Evolutionary conservation across 257 asterid species (phyloP).

Genomic region (Solanum boliviense): DNA sequence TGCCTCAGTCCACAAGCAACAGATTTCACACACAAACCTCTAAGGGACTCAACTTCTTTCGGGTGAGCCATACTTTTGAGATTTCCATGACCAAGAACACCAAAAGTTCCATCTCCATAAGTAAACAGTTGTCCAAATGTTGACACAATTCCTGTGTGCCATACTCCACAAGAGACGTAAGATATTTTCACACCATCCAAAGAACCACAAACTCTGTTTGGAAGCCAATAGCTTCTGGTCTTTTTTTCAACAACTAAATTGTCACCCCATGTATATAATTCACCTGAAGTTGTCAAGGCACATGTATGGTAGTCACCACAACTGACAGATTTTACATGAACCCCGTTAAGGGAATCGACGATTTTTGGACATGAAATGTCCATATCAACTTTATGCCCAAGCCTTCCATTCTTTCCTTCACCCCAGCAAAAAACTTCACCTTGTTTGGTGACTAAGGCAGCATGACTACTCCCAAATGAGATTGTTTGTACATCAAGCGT

Average conservation of each 20-base stretch:
- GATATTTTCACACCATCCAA: slow-evolving; percentile 21
- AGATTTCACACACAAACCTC: slow-evolving; percentile 21
- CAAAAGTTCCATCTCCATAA: slow-evolving; percentile 41
- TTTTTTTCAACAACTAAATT: slow-evolving; percentile 1
- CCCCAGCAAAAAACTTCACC: slow-evolving; percentile 47
- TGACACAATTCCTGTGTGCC: slow-evolving; percentile 40
- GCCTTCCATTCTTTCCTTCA: slow-evolving; percentile 35
- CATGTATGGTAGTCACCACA: slow-evolving; percentile 36
- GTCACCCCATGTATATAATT: slow-evolving; percentile 36
- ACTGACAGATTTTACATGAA: slow-evolving; percentile 16
- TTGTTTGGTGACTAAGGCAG: slow-evolving; percentile 32
- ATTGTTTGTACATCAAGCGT: slow-evolving; percentile 27
- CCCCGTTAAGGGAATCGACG: slow-evolving; percentile 18
- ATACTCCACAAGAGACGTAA: slow-evolving; percentile 36
- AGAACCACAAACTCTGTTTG: slow-evolving; percentile 20
- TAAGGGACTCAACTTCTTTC: slow-evolving; percentile 37
- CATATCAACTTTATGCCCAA: slow-evolving; percentile 29
- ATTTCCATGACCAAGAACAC: slow-evolving; percentile 47
- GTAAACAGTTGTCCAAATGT: slow-evolving; percentile 25
- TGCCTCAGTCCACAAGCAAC: slow-evolving; percentile 50
- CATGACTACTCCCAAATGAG: slow-evolving; percentile 27
- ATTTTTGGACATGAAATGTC: slow-evolving; percentile 18
- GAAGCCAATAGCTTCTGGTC: slow-evolving; percentile 29
- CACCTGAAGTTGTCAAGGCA: slow-evolving; percentile 29
- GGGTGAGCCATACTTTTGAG: slow-evolving; percentile 19